Percentiles rank a stretch among this genome's conserved stretches.
phyloP scores from a whole-genome alignment of 2,329 filamentous ascomycete genomes.

The Verticillium albo-atrum region DNA sequence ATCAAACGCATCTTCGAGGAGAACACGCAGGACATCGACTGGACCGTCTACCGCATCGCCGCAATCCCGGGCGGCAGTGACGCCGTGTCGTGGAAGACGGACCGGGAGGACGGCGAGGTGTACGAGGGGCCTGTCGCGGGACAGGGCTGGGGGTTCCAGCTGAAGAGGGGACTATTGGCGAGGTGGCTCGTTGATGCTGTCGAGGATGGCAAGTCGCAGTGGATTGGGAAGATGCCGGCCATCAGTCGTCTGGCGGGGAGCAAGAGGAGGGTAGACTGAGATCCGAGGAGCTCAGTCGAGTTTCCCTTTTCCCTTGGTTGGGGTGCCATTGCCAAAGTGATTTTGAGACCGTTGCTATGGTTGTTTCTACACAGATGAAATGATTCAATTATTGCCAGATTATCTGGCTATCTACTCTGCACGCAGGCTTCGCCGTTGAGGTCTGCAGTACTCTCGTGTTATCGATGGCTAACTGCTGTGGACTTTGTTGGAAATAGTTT shows the following conservation, averaged over 20 bases:
- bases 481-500: too few species aligned
- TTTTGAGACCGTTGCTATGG: too few species aligned
- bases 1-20: slow-evolving; percentile 16
- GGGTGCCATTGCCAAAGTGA: too few species aligned
- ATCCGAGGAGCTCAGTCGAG: too few species aligned
- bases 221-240: slow-evolving; percentile 19
- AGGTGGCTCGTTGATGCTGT: slow-evolving; percentile 23
- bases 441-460: too few species aligned
- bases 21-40: slow-evolving; percentile 18
- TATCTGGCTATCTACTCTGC: too few species aligned
- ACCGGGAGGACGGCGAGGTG: slow-evolving; percentile 17
- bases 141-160: slow-evolving; percentile 12
- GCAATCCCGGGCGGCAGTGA: slow-evolving; percentile 19
- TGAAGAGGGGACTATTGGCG: slow-evolving; percentile 15
- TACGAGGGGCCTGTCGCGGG: slow-evolving; percentile 15
- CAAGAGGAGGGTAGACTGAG: neutral
- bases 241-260: slow-evolving; percentile 11
- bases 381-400: too few species aligned
- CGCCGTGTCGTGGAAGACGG: slow-evolving; percentile 19
- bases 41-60: slow-evolving; percentile 21
- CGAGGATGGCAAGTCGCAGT: slow-evolving; percentile 10
- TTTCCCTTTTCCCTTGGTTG: too few species aligned
- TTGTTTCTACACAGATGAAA: too few species aligned
- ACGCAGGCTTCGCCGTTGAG: too few species aligned
- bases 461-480: too few species aligned